Evolutionary conservation across 345 rosid species (phyloP), one percentile per base, ranked within the genome.

Genomic region (Aethionema arabicum): DNA sequence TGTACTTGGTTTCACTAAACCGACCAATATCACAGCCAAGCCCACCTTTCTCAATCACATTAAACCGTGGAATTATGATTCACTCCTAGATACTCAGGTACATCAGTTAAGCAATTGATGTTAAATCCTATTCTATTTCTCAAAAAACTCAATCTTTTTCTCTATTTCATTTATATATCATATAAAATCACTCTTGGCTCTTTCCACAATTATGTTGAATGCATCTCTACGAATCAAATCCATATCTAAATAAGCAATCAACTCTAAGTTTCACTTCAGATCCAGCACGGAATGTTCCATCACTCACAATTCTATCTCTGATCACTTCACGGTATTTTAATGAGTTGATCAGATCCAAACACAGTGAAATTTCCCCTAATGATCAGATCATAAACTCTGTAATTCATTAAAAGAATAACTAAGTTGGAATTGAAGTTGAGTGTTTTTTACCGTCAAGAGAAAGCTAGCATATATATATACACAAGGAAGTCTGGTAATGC

Each of bases 401-500:
- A n/a, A n/a, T n/a, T n/a, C n/a, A n/a, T n/a, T 2, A 7, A 13
- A 47, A 2, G 2, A 8, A 38, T 3, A 50, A 42, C 12, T 30
- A 35, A n/a, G n/a, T n/a, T n/a, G n/a, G n/a, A n/a, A n/a, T n/a
- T n/a, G n/a, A n/a, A 46, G 16, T 11, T 40, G 59, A 32, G 41
- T 52, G 40, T n/a, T n/a, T n/a, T 88, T 80, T 73, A 90, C 99
- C 81, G 96, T 87, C 74, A 87, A 65, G 70, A 93, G 90, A 73
- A 93, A 93, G 81, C 99, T 90, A 60, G 96, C 92, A 61, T 82
- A 93, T 66, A 93, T n/a, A n/a, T 90, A 74, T 93, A 93, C 59
- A 93, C 88, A 21, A 93, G 97, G 79, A 93, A 93, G 69, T 90
- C 97, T 0, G 99, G 97, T 75, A 90, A 76, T 12, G 97, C 96